A percentile compares a stretch with the other conserved stretches of the same genome.
These are phyloP conservation scores for Sugiyamaella paludigena DNA, from an alignment of 1,139 yeast species.

Conservation along the genomic window DNA sequence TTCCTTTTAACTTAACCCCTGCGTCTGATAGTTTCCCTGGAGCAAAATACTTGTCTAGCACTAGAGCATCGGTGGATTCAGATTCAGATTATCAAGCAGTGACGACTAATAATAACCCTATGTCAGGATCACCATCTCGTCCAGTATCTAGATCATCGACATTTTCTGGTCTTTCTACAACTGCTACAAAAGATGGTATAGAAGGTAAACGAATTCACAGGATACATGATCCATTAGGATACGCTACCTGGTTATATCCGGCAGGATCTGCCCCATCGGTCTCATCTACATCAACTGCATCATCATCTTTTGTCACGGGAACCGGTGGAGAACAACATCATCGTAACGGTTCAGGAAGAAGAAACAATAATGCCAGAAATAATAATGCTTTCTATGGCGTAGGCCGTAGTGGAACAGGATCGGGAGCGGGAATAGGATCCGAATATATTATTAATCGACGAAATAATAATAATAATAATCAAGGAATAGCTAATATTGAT, in stretches of 20 bases:
- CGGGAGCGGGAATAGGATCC: slow-evolving; percentile 3
- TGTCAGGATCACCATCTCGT: slow-evolving; percentile 39
- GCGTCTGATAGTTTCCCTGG: slow-evolving; percentile 16
- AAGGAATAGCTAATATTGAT: neutral
- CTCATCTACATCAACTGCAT: slow-evolving; percentile 10
- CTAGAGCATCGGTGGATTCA: slow-evolving; percentile 37
- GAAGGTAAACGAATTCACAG: slow-evolving; percentile 60
- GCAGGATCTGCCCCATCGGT: slow-evolving; percentile 15
- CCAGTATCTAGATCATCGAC: slow-evolving; percentile 62
- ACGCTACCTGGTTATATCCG: slow-evolving; percentile 27
- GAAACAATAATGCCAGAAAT: no score
- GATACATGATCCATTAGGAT: slow-evolving; percentile 41
- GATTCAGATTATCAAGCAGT: slow-evolving; percentile 35
- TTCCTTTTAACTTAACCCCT: slow-evolving; percentile 18
- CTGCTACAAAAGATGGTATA: slow-evolving; percentile 70
- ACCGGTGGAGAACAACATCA: no score
- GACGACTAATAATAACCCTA: slow-evolving; percentile 4
- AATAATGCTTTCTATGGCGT: no score
- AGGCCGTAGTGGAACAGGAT: neutral
- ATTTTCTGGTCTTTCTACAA: slow-evolving; percentile 63
- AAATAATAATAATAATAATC: no score
- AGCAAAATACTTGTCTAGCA: slow-evolving; percentile 22
- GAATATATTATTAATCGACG: neutral
- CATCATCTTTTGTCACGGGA: neutral
- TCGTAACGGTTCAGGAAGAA: no score